Evolutionary conservation across 495 filamentous ascomycete genomes (phyloP).

Genomic region (Tuber magnatum): DNA sequence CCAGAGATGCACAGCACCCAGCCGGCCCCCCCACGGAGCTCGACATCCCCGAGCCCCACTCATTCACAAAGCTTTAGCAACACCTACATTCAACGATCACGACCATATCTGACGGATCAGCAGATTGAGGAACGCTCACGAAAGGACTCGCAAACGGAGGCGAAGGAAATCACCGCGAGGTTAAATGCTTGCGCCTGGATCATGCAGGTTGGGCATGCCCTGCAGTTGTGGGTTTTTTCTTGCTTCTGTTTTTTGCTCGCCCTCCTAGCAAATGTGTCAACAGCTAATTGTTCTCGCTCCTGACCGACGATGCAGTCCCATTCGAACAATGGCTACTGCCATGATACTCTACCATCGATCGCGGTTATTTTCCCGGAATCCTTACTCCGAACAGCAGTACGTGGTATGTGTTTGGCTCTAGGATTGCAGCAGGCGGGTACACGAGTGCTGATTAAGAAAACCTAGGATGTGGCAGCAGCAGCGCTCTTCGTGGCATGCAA

Average conservation of each 20-base stretch:
- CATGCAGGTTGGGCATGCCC: slow-evolving; percentile 33
- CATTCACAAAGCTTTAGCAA: slow-evolving; percentile 31
- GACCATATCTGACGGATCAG: slow-evolving; percentile 39
- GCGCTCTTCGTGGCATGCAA: slow-evolving; percentile 90
- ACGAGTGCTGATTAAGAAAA: slow-evolving; percentile 29
- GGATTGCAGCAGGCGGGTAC: background rate
- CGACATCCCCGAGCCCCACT: slow-evolving; percentile 19
- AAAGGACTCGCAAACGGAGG: slow-evolving; percentile 34
- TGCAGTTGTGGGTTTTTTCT: slow-evolving; percentile 37
- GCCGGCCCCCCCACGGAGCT: slow-evolving; percentile 17
- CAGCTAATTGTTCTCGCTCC: background rate
- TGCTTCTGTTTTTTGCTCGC: background rate
- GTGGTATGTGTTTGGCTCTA: slow-evolving; percentile 42
- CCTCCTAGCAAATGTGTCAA: background rate
- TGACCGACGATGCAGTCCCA: slow-evolving; percentile 21
- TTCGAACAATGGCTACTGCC: slow-evolving; percentile 40
- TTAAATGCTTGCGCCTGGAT: slow-evolving; percentile 39
- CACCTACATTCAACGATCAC: slow-evolving; percentile 39
- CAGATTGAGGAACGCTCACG: slow-evolving; percentile 36
- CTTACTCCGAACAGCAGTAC: slow-evolving; percentile 42
- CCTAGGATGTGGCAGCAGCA: slow-evolving; percentile 74
- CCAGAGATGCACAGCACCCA: slow-evolving; percentile 28
- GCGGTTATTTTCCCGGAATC: slow-evolving; percentile 35
- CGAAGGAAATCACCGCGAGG: slow-evolving; percentile 31
- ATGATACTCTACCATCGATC: slow-evolving; percentile 41